Evolutionary conservation across 495 filamentous ascomycete genomes (phyloP).

Genomic region (Aspergillus taichungensis): DNA sequence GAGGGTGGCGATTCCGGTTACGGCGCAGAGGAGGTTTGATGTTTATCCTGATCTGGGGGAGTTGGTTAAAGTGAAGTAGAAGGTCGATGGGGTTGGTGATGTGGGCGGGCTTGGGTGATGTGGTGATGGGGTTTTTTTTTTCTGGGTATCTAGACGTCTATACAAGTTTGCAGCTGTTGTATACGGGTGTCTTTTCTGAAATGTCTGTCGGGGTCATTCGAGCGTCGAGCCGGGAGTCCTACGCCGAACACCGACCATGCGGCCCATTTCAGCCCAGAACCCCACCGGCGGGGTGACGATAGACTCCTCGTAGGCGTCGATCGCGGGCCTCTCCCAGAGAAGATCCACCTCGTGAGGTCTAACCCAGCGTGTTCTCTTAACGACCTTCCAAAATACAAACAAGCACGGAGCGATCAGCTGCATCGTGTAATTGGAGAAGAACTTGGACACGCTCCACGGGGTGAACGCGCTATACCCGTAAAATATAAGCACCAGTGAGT

Average conservation of each 20-base stretch:
- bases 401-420: slow-evolving; percentile 35
- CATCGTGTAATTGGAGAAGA: slow-evolving; percentile 52
- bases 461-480: slow-evolving; percentile 46
- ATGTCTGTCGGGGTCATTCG: too few species aligned
- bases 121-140: too few species aligned
- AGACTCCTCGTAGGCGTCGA: slow-evolving; percentile 17
- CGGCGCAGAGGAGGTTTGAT: slow-evolving; percentile 83
- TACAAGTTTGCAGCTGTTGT: too few species aligned
- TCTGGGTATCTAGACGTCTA: too few species aligned
- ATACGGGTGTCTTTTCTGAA: too few species aligned
- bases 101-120: too few species aligned
- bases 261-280: slow-evolving; percentile 4
- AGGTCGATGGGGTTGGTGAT: too few species aligned
- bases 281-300: slow-evolving; percentile 1
- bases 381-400: slow-evolving; percentile 45
- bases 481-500: slow-evolving; percentile 28
- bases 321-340: slow-evolving; percentile 35
- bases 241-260: not conserved
- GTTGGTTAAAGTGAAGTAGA: not conserved
- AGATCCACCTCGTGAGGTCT: slow-evolving; percentile 41
- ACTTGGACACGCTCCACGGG: slow-evolving; percentile 39
- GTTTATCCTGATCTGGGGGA: slow-evolving; percentile 84
- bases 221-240: not conserved
- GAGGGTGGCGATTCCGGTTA: slow-evolving; percentile 80
- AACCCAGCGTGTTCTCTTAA: slow-evolving; percentile 42